These are phyloP conservation scores for Rhizophagus prolifer DNA, from an alignment of 192 early-diverging fungal genomes.

Conservation along the genomic window DNA sequence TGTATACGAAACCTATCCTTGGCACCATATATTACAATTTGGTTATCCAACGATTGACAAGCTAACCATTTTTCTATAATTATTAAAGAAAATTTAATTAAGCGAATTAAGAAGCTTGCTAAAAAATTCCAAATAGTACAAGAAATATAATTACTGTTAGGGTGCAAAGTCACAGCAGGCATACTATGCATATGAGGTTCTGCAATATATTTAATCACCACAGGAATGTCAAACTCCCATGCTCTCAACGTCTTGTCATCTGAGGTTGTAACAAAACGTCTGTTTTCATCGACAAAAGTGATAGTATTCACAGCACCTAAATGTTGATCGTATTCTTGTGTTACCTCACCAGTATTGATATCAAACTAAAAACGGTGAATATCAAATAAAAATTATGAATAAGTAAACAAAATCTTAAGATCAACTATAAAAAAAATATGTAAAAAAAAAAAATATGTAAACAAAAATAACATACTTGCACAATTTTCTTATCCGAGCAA, in stretches of 20 bases:
- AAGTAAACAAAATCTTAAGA: not conserved
- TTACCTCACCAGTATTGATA: slow-evolving; percentile 74
- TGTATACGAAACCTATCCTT: slow-evolving; percentile 84
- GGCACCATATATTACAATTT: slow-evolving; percentile 87
- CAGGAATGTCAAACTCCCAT: slow-evolving; percentile 99
- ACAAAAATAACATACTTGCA: slow-evolving; percentile 38
- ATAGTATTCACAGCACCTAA: slow-evolving; percentile 94
- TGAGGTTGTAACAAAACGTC: slow-evolving; percentile 91
- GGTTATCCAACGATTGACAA: slow-evolving; percentile 95
- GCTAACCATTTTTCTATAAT: slow-evolving; percentile 87
- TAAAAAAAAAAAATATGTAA: not conserved
- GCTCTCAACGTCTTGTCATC: slow-evolving; percentile 97
- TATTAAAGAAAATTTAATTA: not conserved
- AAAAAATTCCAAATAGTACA: slow-evolving; percentile 1
- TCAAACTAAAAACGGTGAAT: slow-evolving; percentile 73
- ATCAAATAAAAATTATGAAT: not conserved
- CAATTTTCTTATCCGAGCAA: slow-evolving; percentile 90
- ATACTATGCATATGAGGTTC: slow-evolving; percentile 97
- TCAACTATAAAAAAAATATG: too few relatives aligned
- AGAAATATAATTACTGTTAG: slow-evolving; percentile 65
- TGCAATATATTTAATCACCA: slow-evolving; percentile 96
- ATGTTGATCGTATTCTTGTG: slow-evolving; percentile 97
- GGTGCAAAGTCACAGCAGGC: slow-evolving; percentile 87
- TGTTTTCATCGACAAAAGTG: slow-evolving; percentile 93
- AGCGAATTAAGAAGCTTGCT: not conserved